Evolutionary conservation across 768 basidiomycete species (phyloP), one percentile per base, ranked within the genome.

Genomic region (Phylloporus rhodoxanthus): DNA sequence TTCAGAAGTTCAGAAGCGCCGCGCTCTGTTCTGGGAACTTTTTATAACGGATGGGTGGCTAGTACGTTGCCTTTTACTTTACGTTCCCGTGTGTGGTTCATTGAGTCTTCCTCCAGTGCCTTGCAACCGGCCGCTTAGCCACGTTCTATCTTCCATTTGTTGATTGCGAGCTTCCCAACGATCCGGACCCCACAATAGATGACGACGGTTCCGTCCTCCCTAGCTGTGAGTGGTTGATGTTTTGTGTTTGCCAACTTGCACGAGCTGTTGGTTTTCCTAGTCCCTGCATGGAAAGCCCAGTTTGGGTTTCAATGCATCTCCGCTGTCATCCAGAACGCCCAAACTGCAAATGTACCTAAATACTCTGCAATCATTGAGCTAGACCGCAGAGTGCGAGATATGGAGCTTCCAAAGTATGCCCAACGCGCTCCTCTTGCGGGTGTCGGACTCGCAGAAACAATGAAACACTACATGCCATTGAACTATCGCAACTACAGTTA

Each of bases 21-120:
- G 84, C 26, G 76, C 80, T 1, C 62, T 86, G 20, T 86, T 86
- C 57, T 86, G 85, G 85, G 84, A 87, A 52, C 52, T 86, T 25
- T 85, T 84, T 56, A 81, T 85, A 54, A 82, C 84, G 0, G 84
- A 86, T 61, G 80, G 80, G 52, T 86, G 84, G 82, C 82, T 84
- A 75, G 85, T 83, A 51, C 14, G 74, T 57, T 20, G 1, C 26
- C 13, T n/a, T 50, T 39, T 14, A 19, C 45, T 25, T 32, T 33
- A 20, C 20, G n/a, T 17, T 38, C 23, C 41, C 29, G 33, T 34
- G 11, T 36, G 39, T 15, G 14, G 34, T 23, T 43, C 13, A 50
- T 47, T n/a, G 6, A 50, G 30, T 17, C 38, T 15, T 42, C 11
- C 8, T 14, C 30, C 53, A 85, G 83, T 81, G 81, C 59, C 73